These are phyloP conservation scores for Umbilicus rupestris DNA, from an alignment of 164 flowering plant species.

Conservation along the genomic window DNA sequence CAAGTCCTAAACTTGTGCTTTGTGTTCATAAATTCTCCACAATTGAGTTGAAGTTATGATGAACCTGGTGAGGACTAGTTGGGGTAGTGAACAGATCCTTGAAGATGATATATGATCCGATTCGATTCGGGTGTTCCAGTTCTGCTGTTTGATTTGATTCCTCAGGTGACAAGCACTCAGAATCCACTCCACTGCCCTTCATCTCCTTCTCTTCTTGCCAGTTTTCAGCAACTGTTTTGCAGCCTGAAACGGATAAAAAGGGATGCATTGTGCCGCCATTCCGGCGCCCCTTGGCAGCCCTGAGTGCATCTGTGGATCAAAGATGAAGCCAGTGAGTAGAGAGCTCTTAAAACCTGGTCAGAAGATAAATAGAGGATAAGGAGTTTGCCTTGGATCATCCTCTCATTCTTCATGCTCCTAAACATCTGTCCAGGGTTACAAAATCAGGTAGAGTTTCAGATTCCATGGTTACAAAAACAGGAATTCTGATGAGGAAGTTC, in stretches of 20 bases:
- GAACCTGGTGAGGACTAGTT: not conserved
- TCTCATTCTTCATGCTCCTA: constrained; percentile 42
- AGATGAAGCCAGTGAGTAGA: not conserved
- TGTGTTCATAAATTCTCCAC: too few relatives aligned
- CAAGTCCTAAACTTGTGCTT: not conserved
- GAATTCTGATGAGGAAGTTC: not conserved
- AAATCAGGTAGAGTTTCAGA: not conserved
- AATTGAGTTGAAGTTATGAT: too few relatives aligned
- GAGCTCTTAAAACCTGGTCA: not conserved
- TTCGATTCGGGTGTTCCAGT: not conserved
- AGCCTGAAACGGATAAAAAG: not conserved
- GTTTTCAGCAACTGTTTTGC: not conserved
- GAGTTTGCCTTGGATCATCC: constrained; percentile 22
- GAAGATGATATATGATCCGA: not conserved
- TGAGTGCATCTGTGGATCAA: constrained; percentile 3
- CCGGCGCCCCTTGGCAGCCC: not conserved
- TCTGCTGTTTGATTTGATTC: not conserved
- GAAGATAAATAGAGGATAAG: not conserved
- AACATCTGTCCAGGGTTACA: constrained; percentile 32
- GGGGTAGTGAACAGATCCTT: not conserved
- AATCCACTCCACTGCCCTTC: not conserved
- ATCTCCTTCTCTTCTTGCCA: not conserved
- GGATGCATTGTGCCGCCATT: not conserved
- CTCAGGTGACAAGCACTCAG: not conserved
- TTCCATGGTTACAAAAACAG: not conserved